A percentile compares a stretch with the other conserved stretches of the same genome.
These are phyloP conservation scores for Eragrostis curvula DNA, from an alignment of 176 grass and related monocot genomes.

Conservation along the genomic window DNA sequence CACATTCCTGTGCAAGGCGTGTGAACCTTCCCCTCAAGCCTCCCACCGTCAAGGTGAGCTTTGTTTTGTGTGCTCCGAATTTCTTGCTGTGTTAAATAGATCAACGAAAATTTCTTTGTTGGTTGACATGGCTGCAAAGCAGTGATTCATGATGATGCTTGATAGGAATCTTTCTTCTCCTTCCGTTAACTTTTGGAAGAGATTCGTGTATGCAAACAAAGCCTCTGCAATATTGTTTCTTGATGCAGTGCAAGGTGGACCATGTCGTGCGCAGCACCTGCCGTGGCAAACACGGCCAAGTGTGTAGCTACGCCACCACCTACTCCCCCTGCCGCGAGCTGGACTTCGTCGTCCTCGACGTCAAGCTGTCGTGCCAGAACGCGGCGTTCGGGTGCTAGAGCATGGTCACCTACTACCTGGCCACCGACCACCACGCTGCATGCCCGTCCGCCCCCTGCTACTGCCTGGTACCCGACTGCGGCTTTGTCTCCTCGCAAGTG, in stretches of 20 bases:
- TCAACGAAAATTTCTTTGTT: background rate
- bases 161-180: background rate
- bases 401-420: background rate
- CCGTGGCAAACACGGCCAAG: background rate
- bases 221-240: background rate
- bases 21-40: conserved; percentile 12
- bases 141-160: too few species aligned
- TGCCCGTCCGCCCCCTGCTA: conserved; percentile 32
- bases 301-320: background rate
- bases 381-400: conserved; percentile 28
- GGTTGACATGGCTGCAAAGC: background rate
- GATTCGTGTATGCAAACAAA: background rate
- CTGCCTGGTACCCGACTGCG: conserved; percentile 41
- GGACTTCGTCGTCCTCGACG: background rate
- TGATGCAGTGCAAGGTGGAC: conserved; percentile 18
- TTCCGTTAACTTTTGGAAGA: background rate
- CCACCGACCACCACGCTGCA: background rate
- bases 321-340: background rate
- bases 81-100: too few species aligned
- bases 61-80: too few species aligned
- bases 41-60: conserved; percentile 23
- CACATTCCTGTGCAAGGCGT: conserved; percentile 2
- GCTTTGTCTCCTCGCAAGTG: background rate
- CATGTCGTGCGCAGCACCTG: conserved; percentile 9
- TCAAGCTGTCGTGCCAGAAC: conserved; percentile 25